Evolutionary conservation across 2,329 filamentous ascomycete genomes (phyloP).

Genomic region (Fusarium sp.): DNA sequence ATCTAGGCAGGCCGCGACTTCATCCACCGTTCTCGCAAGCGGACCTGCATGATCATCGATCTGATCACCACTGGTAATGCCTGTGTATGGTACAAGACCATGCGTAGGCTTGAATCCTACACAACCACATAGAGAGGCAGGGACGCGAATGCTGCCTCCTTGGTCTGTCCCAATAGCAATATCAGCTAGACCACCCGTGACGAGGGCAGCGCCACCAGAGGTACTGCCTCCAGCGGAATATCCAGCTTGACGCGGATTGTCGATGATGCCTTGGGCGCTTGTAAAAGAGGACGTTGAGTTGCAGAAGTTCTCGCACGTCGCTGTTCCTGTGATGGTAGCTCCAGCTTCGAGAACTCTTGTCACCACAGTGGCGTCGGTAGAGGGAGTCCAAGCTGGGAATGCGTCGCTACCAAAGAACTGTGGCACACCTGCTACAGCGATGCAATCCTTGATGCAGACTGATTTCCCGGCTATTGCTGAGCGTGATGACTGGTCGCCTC

Average conservation of each 20-base stretch:
- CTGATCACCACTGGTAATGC: constrained; percentile 62
- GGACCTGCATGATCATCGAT: constrained; percentile 66
- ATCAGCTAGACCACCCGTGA: constrained; percentile 59
- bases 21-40: constrained; percentile 56
- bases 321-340: constrained; percentile 63
- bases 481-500: constrained; percentile 38
- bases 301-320: constrained; percentile 67
- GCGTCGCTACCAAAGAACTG: constrained; percentile 66
- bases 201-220: constrained; percentile 61
- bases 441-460: constrained; percentile 67
- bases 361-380: constrained; percentile 67
- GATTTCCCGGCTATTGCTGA: constrained; percentile 58
- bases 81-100: constrained; percentile 65
- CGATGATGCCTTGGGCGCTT: constrained; percentile 60
- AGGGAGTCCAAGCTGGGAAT: constrained; percentile 63
- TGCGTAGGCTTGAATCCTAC: constrained; percentile 66
- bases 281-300: constrained; percentile 63
- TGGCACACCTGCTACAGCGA: constrained; percentile 66
- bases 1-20: constrained; percentile 59
- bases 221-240: constrained; percentile 65
- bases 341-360: constrained; percentile 64
- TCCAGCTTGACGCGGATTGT: constrained; percentile 60
- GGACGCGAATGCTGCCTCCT: constrained; percentile 62
- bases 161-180: constrained; percentile 64
- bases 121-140: constrained; percentile 57